These are phyloP conservation scores for Pinguiococcus pyrenoidosus DNA, from an alignment of 108 stramenopile species.

Conservation along the genomic window DNA sequence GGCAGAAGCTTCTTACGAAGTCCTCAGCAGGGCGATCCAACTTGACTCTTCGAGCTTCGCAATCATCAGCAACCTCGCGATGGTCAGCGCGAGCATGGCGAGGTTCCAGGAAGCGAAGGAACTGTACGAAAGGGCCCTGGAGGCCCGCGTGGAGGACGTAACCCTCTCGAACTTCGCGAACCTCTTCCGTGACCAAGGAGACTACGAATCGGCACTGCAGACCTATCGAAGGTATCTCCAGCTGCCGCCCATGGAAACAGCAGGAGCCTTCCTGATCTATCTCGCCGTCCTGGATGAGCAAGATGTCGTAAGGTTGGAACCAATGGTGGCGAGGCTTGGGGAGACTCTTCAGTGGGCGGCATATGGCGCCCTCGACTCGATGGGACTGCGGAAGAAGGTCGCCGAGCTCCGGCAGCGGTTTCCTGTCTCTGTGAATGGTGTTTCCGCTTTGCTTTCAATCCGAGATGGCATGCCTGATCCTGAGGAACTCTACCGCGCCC, in stretches of 20 bases:
- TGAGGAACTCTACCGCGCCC: too few species aligned
- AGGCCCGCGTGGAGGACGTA: background rate
- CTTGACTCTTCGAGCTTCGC: background rate
- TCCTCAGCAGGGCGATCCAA: background rate
- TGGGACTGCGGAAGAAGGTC: too few species aligned
- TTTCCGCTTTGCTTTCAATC: too few species aligned
- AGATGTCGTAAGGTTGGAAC: too few species aligned
- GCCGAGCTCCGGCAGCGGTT: too few species aligned
- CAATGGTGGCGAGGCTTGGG: too few species aligned
- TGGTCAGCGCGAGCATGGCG: background rate
- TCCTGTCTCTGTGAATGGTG: too few species aligned
- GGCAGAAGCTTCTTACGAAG: background rate
- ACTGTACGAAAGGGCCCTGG: background rate
- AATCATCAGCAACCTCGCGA: conserved; percentile 2
- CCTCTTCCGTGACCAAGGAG: background rate
- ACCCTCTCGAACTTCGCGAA: background rate
- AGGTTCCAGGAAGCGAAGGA: background rate
- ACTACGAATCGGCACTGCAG: background rate
- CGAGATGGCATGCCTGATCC: too few species aligned
- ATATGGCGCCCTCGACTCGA: too few species aligned
- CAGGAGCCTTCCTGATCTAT: too few species aligned
- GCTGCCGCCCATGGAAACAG: too few species aligned
- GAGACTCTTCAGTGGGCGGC: too few species aligned
- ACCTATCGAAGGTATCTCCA: background rate
- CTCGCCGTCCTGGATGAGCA: background rate